Evolutionary conservation across 768 basidiomycete genomes (phyloP), one percentile per base, ranked within the genome.

Genomic region (Phaeotremella skinneri): DNA sequence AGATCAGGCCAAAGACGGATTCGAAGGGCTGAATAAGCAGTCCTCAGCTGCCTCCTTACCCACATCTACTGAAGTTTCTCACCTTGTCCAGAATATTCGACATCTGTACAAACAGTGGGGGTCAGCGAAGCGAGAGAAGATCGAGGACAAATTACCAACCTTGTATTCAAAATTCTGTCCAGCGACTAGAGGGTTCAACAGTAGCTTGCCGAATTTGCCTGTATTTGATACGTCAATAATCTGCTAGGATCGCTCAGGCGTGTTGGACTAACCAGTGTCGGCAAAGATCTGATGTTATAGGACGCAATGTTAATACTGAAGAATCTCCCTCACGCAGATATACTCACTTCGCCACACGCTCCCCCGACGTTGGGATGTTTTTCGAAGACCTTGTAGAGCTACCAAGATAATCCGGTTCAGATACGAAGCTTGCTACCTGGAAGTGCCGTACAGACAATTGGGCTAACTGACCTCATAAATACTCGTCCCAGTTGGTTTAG

Each of bases 91-190:
- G 62, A 51, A 73, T 73, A 39, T 73, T 73, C 14, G 67, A 69
- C 69, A 73, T 73, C 57, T 62, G 45, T n/a, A n/a, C n/a, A n/a
- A n/a, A n/a, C n/a, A n/a, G 2, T 49, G 43, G 27, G 17, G 42
- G 45, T 39, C 32, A 32, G 25, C 23, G 1, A 41, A 21, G 1
- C 23, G 25, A 21, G 14, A 17, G 26, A 53, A 11, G 4, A 2
- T 25, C 20, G 13, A 30, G 2, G 27, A 2, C 14, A 42, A 41
- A 49, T 49, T 13, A 7, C 43, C 43, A n/a, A 63, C 65, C 62
- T 70, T 70, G 63, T 71, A 74, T 41, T 74, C 73, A 53, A 74
- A 74, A 56, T 74, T 74, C 41, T 74, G 73, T 1, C 66, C 68
- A 2, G 73, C 73, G 20, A 74, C 68, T n/a, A 74, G 58, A 14